Evolutionary conservation across 2,329 filamentous ascomycete genomes (phyloP).

Genomic region (Cordyceps cateniannulata): DNA sequence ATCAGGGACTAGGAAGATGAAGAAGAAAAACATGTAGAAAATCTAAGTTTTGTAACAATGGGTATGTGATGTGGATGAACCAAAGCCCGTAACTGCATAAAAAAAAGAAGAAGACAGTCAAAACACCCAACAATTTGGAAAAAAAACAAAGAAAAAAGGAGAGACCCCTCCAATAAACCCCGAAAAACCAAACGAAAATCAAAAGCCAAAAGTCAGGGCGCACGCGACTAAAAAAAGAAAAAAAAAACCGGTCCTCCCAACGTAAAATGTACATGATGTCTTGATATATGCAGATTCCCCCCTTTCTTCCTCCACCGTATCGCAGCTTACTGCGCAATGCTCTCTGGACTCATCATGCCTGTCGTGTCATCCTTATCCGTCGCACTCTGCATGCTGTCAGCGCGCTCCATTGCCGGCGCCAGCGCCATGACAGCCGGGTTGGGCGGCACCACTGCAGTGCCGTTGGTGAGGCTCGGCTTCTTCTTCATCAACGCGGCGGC

Average conservation of each 20-base stretch:
- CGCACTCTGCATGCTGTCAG: conserved; percentile 53
- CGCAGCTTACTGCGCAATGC: conserved; percentile 46
- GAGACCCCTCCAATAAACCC: too few species aligned
- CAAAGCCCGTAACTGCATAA: not conserved
- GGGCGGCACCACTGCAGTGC: conserved; percentile 27
- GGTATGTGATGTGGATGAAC: conserved; percentile 1
- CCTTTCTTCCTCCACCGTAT: not conserved
- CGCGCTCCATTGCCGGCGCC: conserved; percentile 49
- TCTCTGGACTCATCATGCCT: conserved; percentile 82
- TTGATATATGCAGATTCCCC: not conserved
- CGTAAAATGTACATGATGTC: conserved; percentile 4
- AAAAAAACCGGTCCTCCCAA: not conserved
- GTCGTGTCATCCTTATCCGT: conserved; percentile 62
- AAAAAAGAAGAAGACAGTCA: not conserved
- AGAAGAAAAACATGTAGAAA: not conserved
- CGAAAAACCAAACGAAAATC: not conserved
- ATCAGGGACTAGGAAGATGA: not conserved
- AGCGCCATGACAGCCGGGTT: conserved; percentile 36
- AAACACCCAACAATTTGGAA: not conserved
- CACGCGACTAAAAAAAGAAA: not conserved
- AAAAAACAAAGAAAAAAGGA: not conserved
- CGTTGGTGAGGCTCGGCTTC: conserved; percentile 29
- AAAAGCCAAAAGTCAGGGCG: not conserved
- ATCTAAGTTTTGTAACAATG: conserved; percentile 6
- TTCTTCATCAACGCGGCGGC: conserved; percentile 45